These are phyloP conservation scores for Citrus maxima DNA, from an alignment of 345 rosid species.

Conservation along the genomic window DNA sequence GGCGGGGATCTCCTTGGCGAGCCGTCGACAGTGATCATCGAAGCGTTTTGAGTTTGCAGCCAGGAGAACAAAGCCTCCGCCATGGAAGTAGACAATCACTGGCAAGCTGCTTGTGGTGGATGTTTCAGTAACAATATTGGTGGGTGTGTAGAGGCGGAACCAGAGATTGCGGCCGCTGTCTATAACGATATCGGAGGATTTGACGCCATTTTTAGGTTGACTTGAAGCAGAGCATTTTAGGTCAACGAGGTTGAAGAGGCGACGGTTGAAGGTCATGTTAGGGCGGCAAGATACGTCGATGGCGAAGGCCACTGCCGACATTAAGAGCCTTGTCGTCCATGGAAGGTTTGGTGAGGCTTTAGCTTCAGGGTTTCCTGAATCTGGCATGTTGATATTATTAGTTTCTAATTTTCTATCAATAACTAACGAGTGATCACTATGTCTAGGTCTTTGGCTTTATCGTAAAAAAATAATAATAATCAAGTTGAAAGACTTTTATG, in stretches of 20 bases:
- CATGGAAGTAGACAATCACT: constrained; percentile 19
- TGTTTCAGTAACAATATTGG: not conserved
- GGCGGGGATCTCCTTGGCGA: constrained; percentile 3
- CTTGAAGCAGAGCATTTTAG: constrained; percentile 14
- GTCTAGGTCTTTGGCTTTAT: too few relatives aligned
- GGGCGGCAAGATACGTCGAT: constrained; percentile 4
- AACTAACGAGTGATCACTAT: too few relatives aligned
- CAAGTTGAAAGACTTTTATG: too few relatives aligned
- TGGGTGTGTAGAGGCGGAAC: constrained; percentile 26
- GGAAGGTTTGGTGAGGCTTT: too few relatives aligned
- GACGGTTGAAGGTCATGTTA: constrained; percentile 18
- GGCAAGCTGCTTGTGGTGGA: constrained; percentile 12
- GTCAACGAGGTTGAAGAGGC: constrained; percentile 18
- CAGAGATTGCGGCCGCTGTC: constrained; percentile 23
- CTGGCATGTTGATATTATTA: too few relatives aligned
- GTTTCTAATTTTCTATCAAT: too few relatives aligned
- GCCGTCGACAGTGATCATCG: not conserved
- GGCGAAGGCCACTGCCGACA: not conserved
- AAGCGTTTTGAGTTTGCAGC: not conserved
- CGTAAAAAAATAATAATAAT: too few relatives aligned
- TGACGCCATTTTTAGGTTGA: constrained; percentile 9
- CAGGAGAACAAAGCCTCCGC: constrained; percentile 5
- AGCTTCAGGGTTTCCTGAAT: too few relatives aligned
- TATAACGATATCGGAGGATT: constrained; percentile 14
- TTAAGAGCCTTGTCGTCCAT: too few relatives aligned